These are phyloP conservation scores for Erythrophleum ivorense DNA, from an alignment of 331 rosid genomes.

Conservation along the genomic window DNA sequence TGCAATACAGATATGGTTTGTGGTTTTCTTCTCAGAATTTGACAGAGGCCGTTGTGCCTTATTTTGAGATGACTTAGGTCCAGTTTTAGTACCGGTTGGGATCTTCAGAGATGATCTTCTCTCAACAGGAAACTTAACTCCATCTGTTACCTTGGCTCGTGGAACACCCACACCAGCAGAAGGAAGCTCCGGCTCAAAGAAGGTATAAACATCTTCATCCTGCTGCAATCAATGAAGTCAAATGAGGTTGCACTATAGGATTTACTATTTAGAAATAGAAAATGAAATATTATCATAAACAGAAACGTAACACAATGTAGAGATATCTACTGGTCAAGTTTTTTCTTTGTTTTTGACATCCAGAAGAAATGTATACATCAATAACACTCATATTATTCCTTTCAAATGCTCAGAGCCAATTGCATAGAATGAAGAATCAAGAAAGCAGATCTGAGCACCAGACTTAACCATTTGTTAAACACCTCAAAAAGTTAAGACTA, in stretches of 20 bases:
- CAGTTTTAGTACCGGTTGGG: conserved; percentile 51
- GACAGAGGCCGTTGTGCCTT: conserved; percentile 47
- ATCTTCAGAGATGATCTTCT: conserved; percentile 60
- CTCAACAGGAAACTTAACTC: conserved; percentile 61
- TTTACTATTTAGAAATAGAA: neutral
- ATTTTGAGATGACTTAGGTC: conserved; percentile 57
- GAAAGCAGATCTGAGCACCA: neutral
- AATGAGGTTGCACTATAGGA: neutral
- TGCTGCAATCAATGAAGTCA: conserved; percentile 43
- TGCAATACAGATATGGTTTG: conserved; percentile 49
- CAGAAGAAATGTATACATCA: neutral
- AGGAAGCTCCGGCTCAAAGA: conserved; percentile 96
- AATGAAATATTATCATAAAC: neutral
- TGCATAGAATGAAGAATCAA: neutral
- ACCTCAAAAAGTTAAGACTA: neutral
- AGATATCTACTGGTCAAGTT: neutral
- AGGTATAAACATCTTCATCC: conserved; percentile 96
- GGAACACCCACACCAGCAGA: conserved; percentile 42
- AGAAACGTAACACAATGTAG: neutral
- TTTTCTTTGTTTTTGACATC: neutral
- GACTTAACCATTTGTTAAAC: neutral
- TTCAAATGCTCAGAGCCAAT: conserved; percentile 7
- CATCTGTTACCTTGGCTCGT: conserved; percentile 65
- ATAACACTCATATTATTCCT: conserved; percentile 4
- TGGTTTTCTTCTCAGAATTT: conserved; percentile 61